These are phyloP conservation scores for Aspergillus sp. DNA, from an alignment of 2,329 filamentous ascomycete genomes.

Conservation along the genomic window DNA sequence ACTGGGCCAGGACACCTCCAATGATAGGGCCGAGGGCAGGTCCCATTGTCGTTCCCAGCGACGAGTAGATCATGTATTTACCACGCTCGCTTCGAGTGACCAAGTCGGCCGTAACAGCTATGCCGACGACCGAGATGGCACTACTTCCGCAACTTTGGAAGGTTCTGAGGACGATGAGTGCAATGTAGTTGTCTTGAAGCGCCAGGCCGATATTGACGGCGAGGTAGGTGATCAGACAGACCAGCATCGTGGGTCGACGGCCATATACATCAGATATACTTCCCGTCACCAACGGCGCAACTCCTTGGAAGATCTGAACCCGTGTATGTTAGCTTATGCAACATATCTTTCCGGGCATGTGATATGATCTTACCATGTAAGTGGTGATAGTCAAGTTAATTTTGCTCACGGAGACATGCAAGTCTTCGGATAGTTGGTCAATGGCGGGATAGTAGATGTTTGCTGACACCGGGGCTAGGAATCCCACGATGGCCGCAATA, in stretches of 20 bases:
- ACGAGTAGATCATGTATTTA: slow-evolving; percentile 67
- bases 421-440: neutral
- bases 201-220: slow-evolving; percentile 42
- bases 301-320: slow-evolving; percentile 57
- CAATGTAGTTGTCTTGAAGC: slow-evolving; percentile 35
- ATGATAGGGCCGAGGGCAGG: slow-evolving; percentile 60
- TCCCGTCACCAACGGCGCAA: slow-evolving; percentile 63
- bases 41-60: slow-evolving; percentile 56
- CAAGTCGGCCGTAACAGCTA: slow-evolving; percentile 70
- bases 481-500: neutral
- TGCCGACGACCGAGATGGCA: slow-evolving; percentile 68
- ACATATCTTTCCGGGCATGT: fast-evolving
- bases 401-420: neutral
- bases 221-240: slow-evolving; percentile 53
- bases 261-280: slow-evolving; percentile 64
- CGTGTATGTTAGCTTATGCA: neutral
- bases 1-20: slow-evolving; percentile 66
- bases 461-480: neutral
- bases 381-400: slow-evolving; percentile 53
- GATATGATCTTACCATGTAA: slow-evolving; percentile 37
- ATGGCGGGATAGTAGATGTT: neutral
- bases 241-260: slow-evolving; percentile 62
- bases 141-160: slow-evolving; percentile 56
- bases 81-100: slow-evolving; percentile 69
- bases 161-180: slow-evolving; percentile 40